Conservation (phyloP, 2,329 filamentous ascomycete genomes). For the Fusarium sp. region DNA sequence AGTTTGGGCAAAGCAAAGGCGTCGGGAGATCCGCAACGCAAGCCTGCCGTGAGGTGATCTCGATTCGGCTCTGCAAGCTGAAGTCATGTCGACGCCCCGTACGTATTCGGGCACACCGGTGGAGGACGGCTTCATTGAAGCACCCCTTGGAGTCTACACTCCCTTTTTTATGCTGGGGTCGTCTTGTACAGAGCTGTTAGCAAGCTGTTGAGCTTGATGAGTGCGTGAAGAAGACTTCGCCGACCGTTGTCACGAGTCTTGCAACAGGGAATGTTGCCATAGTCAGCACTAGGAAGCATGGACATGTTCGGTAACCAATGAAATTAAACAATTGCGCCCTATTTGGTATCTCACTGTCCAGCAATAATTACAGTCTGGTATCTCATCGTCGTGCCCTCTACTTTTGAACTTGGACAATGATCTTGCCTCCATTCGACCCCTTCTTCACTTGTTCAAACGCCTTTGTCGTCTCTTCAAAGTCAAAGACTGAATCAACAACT, state of each 20-base stretch:
- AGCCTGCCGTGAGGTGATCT: not conserved
- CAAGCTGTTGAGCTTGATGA: not conserved
- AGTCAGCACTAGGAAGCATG: not conserved
- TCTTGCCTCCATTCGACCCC: constrained; percentile 70
- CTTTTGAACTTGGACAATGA: constrained; percentile 56
- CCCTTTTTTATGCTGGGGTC: not conserved
- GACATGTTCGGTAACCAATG: not conserved
- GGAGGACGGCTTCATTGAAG: not conserved
- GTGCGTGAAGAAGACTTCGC: not conserved
- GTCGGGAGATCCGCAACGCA: not conserved
- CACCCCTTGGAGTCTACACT: not conserved
- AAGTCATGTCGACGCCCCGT: not conserved
- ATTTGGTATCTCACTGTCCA: not conserved
- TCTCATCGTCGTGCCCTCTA: constrained; percentile 1
- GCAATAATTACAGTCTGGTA: constrained; percentile 17
- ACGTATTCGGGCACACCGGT: not conserved
- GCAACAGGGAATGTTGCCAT: not conserved
- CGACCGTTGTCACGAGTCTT: not conserved
- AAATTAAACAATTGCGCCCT: not conserved
- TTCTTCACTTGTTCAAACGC: constrained; percentile 71
- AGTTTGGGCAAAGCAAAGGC: not conserved
- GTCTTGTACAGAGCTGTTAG: not conserved
- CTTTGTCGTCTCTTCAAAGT: constrained; percentile 66
- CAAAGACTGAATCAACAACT: constrained; percentile 66
- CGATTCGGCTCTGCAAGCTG: not conserved